phyloP scores from a whole-genome alignment of 108 stramenopile species.

The Nannochloropsis gaditana region DNA sequence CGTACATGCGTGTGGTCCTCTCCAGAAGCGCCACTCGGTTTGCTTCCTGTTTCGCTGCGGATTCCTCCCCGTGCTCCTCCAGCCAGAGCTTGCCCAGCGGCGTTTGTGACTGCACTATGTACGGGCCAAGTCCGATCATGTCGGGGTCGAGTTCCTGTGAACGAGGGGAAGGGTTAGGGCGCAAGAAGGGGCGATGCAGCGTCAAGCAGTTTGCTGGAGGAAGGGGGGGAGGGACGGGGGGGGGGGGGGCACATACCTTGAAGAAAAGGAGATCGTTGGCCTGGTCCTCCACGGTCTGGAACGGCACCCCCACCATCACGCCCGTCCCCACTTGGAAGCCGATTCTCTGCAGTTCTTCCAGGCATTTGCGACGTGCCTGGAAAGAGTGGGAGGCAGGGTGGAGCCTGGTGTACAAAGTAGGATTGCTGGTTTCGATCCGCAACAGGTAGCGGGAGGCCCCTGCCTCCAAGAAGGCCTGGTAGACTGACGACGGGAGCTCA shows the following conservation, averaged over 20 bases:
- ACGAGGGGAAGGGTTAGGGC: background rate
- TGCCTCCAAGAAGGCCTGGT: constrained; percentile 4
- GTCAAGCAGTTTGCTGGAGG: too few species aligned
- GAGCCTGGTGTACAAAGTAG: background rate
- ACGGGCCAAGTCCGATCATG: background rate
- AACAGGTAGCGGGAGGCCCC: constrained; percentile 3
- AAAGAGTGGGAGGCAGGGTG: constrained; percentile 8
- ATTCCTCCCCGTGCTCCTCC: background rate
- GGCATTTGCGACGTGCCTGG: background rate
- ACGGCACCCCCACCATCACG: background rate
- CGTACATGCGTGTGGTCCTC: background rate
- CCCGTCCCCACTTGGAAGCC: constrained; percentile 11
- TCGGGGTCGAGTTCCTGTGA: background rate
- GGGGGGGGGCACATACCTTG: background rate
- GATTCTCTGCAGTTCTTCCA: background rate
- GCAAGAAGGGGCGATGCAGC: background rate
- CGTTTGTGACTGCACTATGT: background rate
- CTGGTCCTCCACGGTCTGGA: background rate
- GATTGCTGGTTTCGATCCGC: constrained; percentile 6
- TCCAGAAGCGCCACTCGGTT: background rate
- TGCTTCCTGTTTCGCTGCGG: background rate
- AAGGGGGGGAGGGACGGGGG: too few species aligned
- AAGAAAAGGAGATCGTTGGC: constrained; percentile 3
- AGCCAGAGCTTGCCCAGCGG: background rate
- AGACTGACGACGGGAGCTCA: background rate